Base-by-base conservation (phyloP, 768 basidiomycete genomes). In the Podaxis sp. region DNA sequence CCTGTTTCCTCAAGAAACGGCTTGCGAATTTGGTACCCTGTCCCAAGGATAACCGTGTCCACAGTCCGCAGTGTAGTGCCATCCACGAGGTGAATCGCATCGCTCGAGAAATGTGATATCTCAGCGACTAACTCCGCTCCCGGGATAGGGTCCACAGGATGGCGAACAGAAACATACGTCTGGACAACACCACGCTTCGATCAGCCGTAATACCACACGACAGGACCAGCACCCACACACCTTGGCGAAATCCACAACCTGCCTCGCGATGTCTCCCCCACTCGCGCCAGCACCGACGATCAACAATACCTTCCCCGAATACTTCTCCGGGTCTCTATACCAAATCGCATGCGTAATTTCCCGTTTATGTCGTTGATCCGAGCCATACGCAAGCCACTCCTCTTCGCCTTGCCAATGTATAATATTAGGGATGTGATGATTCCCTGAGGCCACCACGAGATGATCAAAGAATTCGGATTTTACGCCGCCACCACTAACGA, bases 391-490 rank as follows among this genome's bases (percentile, higher is more conserved):
- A 10, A 84, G 68, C 86, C 87, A 87, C 4, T 73, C 74, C 2
- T 82, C 76, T 57, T 82, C 77, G 1, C 86, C 85, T 12, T 67
- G 69, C 74, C 82, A 86, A 4, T 66, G 64, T 4, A 79, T 80
- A 1, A 78, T 73, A 26, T 74, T 73, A 2, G 87, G 85, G 60
- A 80, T 74, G 64, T 84, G 84, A 61, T 85, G 81, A 63, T 83
- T 82, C 4, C 86, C 86, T n/a, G 73, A 79, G 24, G 83, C 84
- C 37, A 84, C 78, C 30, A 87, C 73, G 26, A 87, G 73, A 67
- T 87, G 86, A 64, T 87, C 80, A 66, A 82, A 83, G 68, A 40
- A 68, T 61, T 28, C 48, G 56, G 37, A 73, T 73, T 17, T 66
- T 51, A 20, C 22, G 66, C 33, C 48, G 30, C 28, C 38, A 28